A percentile compares a stretch with the other conserved stretches of the same genome.
phyloP scores from a whole-genome alignment of 2,329 filamentous ascomycete species.

The Nemania abortiva region DNA sequence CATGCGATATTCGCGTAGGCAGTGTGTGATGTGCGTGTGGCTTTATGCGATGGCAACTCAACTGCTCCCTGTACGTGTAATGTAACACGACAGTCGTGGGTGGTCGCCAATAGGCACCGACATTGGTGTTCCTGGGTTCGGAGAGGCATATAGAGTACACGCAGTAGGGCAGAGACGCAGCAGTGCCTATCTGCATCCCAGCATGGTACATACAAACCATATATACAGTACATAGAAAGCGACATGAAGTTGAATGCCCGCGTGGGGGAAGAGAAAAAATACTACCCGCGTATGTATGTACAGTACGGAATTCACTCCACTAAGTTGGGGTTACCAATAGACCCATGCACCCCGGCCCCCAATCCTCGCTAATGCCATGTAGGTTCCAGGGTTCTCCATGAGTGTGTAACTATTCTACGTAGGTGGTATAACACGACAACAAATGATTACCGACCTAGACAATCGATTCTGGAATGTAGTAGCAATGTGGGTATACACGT shows the following conservation, averaged over 20 bases:
- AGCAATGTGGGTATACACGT: background rate
- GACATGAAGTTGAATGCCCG: too few species aligned
- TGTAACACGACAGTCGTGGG: background rate
- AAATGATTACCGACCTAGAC: too few species aligned
- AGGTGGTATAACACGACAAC: too few species aligned
- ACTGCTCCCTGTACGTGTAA: conserved; percentile 15
- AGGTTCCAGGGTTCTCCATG: too few species aligned
- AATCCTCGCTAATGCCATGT: background rate
- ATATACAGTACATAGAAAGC: too few species aligned
- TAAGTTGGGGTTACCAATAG: background rate
- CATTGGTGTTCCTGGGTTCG: too few species aligned
- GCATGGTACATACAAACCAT: too few species aligned
- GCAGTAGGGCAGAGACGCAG: too few species aligned
- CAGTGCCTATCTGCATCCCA: background rate
- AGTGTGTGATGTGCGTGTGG: background rate
- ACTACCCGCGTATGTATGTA: too few species aligned
- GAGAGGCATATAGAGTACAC: too few species aligned
- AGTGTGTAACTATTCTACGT: too few species aligned
- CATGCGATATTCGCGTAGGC: conserved; percentile 12
- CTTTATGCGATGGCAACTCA: conserved; percentile 1
- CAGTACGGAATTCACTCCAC: background rate
- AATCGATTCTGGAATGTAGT: background rate
- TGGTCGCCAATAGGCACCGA: too few species aligned
- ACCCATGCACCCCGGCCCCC: background rate
- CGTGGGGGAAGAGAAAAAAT: background rate